Conservation (phyloP, 805 yeast genomes). For the Starmerella sirachaensis region DNA sequence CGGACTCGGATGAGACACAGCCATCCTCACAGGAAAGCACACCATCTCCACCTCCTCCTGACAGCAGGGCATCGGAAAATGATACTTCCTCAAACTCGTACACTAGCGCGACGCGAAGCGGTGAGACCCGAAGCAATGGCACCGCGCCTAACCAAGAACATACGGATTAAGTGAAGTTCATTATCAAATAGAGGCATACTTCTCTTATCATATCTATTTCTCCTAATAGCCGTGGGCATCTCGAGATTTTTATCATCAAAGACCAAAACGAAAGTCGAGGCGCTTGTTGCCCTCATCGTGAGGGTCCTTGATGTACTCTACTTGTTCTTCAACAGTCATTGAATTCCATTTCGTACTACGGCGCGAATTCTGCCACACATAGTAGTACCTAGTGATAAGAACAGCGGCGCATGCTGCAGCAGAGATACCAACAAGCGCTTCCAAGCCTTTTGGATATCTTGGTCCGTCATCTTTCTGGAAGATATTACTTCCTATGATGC, state of each 20-base stretch:
- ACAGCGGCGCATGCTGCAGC: slow-evolving; percentile 17
- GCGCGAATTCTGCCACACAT: slow-evolving; percentile 24
- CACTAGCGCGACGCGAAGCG: too few relatives aligned
- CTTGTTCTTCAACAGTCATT: slow-evolving; percentile 40
- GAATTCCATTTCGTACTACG: slow-evolving; percentile 40
- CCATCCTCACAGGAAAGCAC: too few relatives aligned
- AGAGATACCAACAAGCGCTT: slow-evolving; percentile 23
- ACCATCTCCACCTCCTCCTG: too few relatives aligned
- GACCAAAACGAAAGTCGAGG: slow-evolving; percentile 37
- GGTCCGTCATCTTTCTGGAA: slow-evolving; percentile 51
- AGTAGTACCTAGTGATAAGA: slow-evolving; percentile 27
- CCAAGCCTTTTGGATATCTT: slow-evolving; percentile 46
- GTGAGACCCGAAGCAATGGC: too few relatives aligned
- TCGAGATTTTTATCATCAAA: too few relatives aligned
- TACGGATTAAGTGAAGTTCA: too few relatives aligned
- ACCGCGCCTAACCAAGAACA: too few relatives aligned
- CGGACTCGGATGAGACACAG: too few relatives aligned
- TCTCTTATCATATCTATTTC: background rate
- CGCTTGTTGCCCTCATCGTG: slow-evolving; percentile 47
- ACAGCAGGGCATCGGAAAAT: too few relatives aligned
- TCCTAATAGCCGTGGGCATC: too few relatives aligned
- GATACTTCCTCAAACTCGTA: too few relatives aligned
- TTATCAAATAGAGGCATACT: too few relatives aligned
- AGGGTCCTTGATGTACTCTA: slow-evolving; percentile 36
- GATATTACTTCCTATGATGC: slow-evolving; percentile 43